Conservation (phyloP, 345 rosid genomes). For the Heritiera fomes region DNA sequence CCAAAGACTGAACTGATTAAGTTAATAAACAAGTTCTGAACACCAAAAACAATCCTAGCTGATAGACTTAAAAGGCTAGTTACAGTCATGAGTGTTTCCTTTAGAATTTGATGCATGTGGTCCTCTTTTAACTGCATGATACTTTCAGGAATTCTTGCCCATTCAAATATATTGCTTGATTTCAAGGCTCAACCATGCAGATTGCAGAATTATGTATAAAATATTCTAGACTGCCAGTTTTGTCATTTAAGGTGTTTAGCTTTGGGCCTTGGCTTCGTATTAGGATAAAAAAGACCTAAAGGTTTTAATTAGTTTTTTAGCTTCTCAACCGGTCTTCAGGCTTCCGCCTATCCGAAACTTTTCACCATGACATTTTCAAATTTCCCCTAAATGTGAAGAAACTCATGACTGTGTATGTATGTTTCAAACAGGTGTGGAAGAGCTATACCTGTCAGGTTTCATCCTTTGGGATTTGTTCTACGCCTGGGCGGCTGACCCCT, state of each 20-base stretch:
- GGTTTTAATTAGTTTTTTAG: no score
- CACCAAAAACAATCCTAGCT: not conserved
- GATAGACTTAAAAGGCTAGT: not conserved
- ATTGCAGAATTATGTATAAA: not conserved
- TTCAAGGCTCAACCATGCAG: not conserved
- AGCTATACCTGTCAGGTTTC: slow-evolving; percentile 51
- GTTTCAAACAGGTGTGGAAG: slow-evolving; percentile 65
- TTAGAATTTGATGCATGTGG: not conserved
- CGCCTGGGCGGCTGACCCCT: slow-evolving; percentile 81
- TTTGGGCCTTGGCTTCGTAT: not conserved
- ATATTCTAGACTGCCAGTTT: not conserved
- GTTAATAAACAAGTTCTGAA: not conserved
- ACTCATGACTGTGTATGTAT: not conserved
- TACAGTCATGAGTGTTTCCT: not conserved
- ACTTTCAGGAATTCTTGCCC: not conserved
- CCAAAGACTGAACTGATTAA: not conserved
- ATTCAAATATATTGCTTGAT: not conserved
- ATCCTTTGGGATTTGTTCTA: slow-evolving; percentile 55
- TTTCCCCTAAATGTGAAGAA: not conserved
- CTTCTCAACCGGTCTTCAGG: no score
- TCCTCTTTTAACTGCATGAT: not conserved
- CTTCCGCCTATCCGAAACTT: not conserved
- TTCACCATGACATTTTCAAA: not conserved
- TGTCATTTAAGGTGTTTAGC: not conserved
- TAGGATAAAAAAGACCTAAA: not conserved